Conservation (phyloP, 305 asterid species). For the Fraxinus dipetala region DNA sequence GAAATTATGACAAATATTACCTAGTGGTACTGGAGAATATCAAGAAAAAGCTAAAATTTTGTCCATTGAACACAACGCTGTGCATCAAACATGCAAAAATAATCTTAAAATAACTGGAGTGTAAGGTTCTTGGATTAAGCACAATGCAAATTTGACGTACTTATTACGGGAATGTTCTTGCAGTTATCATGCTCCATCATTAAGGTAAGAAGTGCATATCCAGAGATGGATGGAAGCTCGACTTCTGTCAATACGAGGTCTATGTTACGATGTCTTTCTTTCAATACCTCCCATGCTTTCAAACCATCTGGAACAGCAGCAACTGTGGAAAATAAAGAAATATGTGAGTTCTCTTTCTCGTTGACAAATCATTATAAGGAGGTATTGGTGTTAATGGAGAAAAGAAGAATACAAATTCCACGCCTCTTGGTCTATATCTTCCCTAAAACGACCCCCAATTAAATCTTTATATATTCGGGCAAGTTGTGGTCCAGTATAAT, state of each 20-base stretch:
- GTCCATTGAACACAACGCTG: not conserved
- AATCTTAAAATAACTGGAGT: not conserved
- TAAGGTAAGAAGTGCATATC: constrained; percentile 75
- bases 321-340: constrained; percentile 40
- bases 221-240: constrained; percentile 70
- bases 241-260: constrained; percentile 81
- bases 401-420: not conserved
- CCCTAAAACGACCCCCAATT: not conserved
- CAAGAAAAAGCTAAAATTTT: not conserved
- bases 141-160: constrained; percentile 38
- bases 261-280: constrained; percentile 48
- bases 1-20: not conserved
- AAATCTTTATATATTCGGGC: not conserved
- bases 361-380: not conserved
- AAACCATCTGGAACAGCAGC: constrained; percentile 73
- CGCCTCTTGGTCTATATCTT: not conserved
- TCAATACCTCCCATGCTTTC: constrained; percentile 79
- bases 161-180: constrained; percentile 83
- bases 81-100: not conserved
- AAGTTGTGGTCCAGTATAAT: not conserved
- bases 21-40: not conserved
- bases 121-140: not conserved
- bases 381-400: not conserved
- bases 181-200: constrained; percentile 69
- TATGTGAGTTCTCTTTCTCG: not conserved